phyloP scores from a whole-genome alignment of 306 rosid genomes.

The Inga oerstediana region DNA sequence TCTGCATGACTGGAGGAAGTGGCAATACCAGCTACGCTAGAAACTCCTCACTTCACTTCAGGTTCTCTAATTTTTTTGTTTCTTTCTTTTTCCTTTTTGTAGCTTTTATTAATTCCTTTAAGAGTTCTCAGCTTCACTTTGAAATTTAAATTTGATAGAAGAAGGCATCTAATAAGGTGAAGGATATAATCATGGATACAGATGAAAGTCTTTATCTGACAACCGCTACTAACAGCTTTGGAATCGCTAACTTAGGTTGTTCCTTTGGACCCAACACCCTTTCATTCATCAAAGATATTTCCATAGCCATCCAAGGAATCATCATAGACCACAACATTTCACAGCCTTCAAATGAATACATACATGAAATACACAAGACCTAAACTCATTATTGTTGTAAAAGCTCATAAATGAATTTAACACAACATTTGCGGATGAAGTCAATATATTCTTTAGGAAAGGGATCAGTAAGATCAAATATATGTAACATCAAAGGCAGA shows the following conservation, averaged over 20 bases:
- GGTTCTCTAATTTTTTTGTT: constrained; percentile 38
- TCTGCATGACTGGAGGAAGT: constrained; percentile 88
- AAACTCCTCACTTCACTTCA: constrained; percentile 69
- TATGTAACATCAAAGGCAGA: too few species aligned
- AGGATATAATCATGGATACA: constrained; percentile 70
- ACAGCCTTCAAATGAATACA: constrained; percentile 31
- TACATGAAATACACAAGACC: too few species aligned
- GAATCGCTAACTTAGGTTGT: constrained; percentile 92
- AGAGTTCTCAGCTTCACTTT: neutral
- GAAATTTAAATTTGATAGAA: constrained; percentile 49
- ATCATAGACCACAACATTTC: constrained; percentile 40
- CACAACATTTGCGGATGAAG: too few species aligned
- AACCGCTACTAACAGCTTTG: constrained; percentile 67
- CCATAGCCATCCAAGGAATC: constrained; percentile 52
- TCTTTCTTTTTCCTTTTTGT: neutral
- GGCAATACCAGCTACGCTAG: constrained; percentile 85
- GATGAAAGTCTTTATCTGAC: constrained; percentile 58
- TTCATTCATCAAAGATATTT: constrained; percentile 74
- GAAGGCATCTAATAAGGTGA: constrained; percentile 73
- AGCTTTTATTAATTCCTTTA: neutral
- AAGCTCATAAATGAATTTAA: too few species aligned
- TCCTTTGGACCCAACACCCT: constrained; percentile 87
- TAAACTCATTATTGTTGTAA: too few species aligned
- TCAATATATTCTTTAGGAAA: too few species aligned
- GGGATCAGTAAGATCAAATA: too few species aligned